phyloP scores from a whole-genome alignment of 2,329 filamentous ascomycete genomes.

The Pleoardoris graminearum region DNA sequence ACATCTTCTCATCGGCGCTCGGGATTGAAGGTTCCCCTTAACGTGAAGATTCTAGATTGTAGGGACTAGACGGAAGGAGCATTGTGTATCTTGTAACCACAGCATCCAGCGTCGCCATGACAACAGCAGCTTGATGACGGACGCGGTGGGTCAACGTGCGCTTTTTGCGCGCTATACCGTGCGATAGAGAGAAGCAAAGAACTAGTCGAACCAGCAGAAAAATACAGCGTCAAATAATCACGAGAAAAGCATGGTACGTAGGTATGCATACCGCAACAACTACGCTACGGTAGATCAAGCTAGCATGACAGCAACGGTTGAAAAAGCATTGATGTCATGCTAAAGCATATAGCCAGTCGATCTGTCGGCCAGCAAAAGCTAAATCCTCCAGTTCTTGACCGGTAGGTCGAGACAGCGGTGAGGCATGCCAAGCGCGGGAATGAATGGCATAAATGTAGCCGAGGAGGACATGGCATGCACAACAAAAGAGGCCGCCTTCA shows the following conservation, averaged over 20 bases:
- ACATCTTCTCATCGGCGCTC: too few relatives aligned
- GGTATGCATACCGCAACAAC: background rate
- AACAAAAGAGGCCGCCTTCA: background rate
- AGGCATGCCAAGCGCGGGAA: conserved; percentile 3
- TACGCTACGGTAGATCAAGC: background rate
- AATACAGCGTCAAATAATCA: background rate
- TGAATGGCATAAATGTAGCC: background rate
- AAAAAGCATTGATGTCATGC: conserved; percentile 7
- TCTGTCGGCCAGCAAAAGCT: background rate
- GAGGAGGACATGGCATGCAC: background rate
- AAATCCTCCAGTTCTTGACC: background rate
- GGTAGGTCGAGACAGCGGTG: background rate
- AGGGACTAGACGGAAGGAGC: background rate
- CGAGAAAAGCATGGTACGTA: background rate
- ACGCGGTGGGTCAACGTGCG: background rate
- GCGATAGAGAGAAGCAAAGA: background rate
- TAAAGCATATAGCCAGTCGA: background rate
- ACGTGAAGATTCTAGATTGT: too few relatives aligned
- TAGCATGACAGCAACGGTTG: background rate
- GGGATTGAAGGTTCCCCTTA: too few relatives aligned
- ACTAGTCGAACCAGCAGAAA: background rate
- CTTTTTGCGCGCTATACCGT: background rate
- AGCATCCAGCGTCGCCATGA: background rate
- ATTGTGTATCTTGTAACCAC: background rate
- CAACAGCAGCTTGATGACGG: background rate